Conservation (phyloP, 2,329 filamentous ascomycete species). For the Hypoxylon sp. region DNA sequence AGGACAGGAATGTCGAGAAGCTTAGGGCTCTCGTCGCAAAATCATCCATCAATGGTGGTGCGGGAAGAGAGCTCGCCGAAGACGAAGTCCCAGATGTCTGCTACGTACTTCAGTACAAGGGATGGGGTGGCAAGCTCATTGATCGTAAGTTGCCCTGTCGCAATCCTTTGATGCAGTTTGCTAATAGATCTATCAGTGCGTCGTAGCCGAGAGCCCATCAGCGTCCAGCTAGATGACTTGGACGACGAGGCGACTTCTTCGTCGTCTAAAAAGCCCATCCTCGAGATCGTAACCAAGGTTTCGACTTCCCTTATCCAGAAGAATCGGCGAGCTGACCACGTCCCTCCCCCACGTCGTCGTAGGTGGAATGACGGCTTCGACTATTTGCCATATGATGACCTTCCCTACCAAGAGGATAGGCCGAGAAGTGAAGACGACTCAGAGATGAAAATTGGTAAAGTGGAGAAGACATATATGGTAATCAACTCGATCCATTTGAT, state of each 20-base stretch:
- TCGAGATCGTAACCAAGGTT: conserved; percentile 63
- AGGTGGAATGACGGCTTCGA: conserved; percentile 44
- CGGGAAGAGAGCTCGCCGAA: conserved; percentile 41
- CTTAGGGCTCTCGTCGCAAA: conserved; percentile 39
- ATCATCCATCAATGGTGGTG: conserved; percentile 23
- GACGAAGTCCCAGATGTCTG: conserved; percentile 59
- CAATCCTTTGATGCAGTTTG: background rate
- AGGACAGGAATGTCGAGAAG: conserved; percentile 37
- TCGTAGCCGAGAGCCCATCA: conserved; percentile 59
- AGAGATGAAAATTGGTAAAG: conserved; percentile 50
- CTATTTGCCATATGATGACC: conserved; percentile 50
- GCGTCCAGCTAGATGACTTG: conserved; percentile 53
- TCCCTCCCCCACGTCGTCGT: conserved; percentile 30
- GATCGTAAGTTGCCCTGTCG: conserved; percentile 54
- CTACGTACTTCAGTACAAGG: conserved; percentile 61
- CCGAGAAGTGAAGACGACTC: conserved; percentile 36
- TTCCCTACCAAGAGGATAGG: conserved; percentile 25
- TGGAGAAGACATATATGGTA: conserved; percentile 58
- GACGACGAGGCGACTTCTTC: conserved; percentile 42
- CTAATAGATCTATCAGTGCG: conserved; percentile 51
- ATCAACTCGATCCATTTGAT: conserved; percentile 63
- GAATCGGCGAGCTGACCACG: background rate
- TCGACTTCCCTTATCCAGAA: conserved; percentile 47
- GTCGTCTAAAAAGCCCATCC: conserved; percentile 54
- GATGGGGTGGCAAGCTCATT: conserved; percentile 54